Evolutionary conservation across 2,329 filamentous ascomycete species (phyloP).

Genomic region (Ophiostoma triangulosporum): DNA sequence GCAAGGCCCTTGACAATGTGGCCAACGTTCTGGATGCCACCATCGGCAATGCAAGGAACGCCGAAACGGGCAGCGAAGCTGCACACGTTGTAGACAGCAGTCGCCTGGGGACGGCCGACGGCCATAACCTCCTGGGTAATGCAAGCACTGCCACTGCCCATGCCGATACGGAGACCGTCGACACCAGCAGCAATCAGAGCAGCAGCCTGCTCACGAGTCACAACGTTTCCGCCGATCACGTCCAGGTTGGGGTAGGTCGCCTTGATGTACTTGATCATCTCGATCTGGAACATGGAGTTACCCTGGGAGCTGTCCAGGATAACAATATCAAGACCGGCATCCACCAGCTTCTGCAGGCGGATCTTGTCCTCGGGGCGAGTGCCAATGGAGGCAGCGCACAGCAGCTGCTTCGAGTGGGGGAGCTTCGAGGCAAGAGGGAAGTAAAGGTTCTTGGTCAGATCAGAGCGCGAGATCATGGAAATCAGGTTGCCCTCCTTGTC

Average conservation of each 20-base stretch:
- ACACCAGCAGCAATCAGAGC: slow-evolving; percentile 83
- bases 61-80: slow-evolving; percentile 85
- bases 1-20: slow-evolving; percentile 98
- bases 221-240: slow-evolving; percentile 96
- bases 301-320: slow-evolving; percentile 94
- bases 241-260: slow-evolving; percentile 71
- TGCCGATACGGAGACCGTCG: slow-evolving; percentile 93
- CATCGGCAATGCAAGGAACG: slow-evolving; percentile 94
- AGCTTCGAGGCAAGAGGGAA: slow-evolving; percentile 95
- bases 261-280: slow-evolving; percentile 97
- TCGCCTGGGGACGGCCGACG: slow-evolving; percentile 89
- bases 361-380: slow-evolving; percentile 87
- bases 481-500: slow-evolving; percentile 74
- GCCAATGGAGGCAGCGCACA: slow-evolving; percentile 88
- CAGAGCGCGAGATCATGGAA: slow-evolving; percentile 84
- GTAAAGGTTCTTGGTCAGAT: slow-evolving; percentile 97
- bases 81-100: slow-evolving; percentile 80
- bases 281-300: slow-evolving; percentile 96
- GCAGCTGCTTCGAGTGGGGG: slow-evolving; percentile 91
- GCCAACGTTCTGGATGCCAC: slow-evolving; percentile 94
- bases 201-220: slow-evolving; percentile 93
- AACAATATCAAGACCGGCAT: slow-evolving; percentile 90
- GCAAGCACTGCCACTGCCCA: slow-evolving; percentile 95
- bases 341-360: slow-evolving; percentile 74
- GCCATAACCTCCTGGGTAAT: slow-evolving; percentile 99